phyloP scores from a whole-genome alignment of 371 early-diverging fungal species.

The Actinomortierella ambigua region DNA sequence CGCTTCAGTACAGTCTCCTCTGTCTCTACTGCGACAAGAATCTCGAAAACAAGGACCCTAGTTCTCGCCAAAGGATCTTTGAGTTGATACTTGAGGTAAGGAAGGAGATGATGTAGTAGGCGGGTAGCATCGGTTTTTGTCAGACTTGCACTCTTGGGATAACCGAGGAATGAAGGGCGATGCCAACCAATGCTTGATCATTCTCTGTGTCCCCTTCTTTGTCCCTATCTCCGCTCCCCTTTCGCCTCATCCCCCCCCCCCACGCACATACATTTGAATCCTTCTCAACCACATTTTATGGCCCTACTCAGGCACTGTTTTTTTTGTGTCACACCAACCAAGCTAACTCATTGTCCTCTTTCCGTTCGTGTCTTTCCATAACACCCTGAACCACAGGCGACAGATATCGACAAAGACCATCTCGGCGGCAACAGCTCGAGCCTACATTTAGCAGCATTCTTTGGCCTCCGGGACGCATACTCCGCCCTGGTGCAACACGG shows the following conservation, averaged over 20 bases:
- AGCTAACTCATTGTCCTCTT: too few relatives aligned
- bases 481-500: background rate
- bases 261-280: too few relatives aligned
- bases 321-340: too few relatives aligned
- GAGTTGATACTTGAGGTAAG: background rate
- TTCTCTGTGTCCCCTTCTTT: background rate
- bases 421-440: slow-evolving; percentile 15
- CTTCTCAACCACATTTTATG: too few relatives aligned
- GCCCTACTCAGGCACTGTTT: too few relatives aligned
- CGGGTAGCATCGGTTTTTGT: too few relatives aligned
- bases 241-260: background rate
- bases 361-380: too few relatives aligned
- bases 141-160: background rate
- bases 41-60: too few relatives aligned
- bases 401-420: slow-evolving; percentile 2
- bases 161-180: too few relatives aligned
- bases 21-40: background rate
- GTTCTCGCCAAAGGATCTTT: background rate
- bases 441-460: slow-evolving; percentile 27
- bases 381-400: slow-evolving; percentile 8
- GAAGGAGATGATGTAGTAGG: background rate
- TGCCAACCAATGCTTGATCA: background rate
- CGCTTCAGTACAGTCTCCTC: slow-evolving; percentile 2
- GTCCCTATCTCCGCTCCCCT: background rate
- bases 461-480: slow-evolving; percentile 5